Evolutionary conservation across 768 basidiomycete species (phyloP).

Genomic region (Amanita pallidorosea): DNA sequence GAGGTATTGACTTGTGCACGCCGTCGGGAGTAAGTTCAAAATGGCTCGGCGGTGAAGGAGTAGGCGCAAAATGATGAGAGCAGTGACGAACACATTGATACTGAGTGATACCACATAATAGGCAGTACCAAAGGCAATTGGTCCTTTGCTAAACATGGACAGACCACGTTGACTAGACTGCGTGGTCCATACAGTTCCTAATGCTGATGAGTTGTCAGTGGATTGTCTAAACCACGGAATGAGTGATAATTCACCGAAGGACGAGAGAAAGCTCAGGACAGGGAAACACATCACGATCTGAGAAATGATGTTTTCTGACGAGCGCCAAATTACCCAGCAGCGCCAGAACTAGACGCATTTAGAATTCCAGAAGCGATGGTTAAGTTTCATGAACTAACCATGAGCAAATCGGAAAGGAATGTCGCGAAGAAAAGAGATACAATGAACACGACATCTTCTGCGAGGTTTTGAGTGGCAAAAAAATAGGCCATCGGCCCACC

Average conservation of each 20-base stretch:
- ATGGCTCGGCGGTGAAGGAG: no score
- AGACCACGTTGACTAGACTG: no score
- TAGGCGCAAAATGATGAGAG: no score
- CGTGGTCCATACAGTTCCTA: no score
- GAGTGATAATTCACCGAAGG: neutral
- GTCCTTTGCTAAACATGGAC: no score
- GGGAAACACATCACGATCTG: neutral
- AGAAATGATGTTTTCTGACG: neutral
- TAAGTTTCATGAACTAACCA: neutral
- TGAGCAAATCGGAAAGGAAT: neutral
- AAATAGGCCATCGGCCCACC: constrained; percentile 37
- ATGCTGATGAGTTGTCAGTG: no score
- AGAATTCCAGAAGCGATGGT: neutral
- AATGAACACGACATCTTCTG: neutral
- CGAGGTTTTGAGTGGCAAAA: constrained; percentile 12
- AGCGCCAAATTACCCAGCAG: neutral
- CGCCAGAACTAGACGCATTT: neutral
- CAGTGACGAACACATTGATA: no score
- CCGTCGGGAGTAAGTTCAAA: no score
- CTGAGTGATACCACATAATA: no score
- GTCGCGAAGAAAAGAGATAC: neutral
- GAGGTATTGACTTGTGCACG: no score
- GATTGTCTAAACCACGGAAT: no score
- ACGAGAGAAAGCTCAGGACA: neutral
- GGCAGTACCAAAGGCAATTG: no score